phyloP scores from a whole-genome alignment of 169 alveolate genomes.

The Cryptosporidium felis region DNA sequence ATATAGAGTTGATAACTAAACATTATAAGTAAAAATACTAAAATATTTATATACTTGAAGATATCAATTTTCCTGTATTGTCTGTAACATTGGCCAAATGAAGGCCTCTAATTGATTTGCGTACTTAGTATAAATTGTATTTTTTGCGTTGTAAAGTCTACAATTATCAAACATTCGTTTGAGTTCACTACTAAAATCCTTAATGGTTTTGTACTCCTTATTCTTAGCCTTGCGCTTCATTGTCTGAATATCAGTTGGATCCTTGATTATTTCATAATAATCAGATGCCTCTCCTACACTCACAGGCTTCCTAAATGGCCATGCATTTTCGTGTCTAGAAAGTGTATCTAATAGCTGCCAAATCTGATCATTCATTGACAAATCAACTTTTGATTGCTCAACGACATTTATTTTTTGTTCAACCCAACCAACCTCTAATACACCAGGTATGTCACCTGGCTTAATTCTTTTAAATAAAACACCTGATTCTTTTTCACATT shows the following conservation, averaged over 20 bases:
- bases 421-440: conserved; percentile 92
- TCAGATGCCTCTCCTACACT: conserved; percentile 95
- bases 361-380: conserved; percentile 84
- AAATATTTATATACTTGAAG: not conserved
- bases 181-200: conserved; percentile 91
- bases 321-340: conserved; percentile 86
- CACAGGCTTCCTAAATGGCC: conserved; percentile 97
- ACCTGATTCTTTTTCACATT: not conserved
- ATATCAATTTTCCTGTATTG: conserved; percentile 30
- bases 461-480: conserved; percentile 26
- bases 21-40: not conserved
- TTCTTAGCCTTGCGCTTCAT: conserved; percentile 87
- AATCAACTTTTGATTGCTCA: conserved; percentile 58
- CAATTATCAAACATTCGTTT: conserved; percentile 95
- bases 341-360: conserved; percentile 80
- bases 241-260: conserved; percentile 95
- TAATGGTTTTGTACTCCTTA: conserved; percentile 88
- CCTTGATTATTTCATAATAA: conserved; percentile 93
- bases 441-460: conserved; percentile 90
- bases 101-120: conserved; percentile 93
- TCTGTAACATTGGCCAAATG: conserved; percentile 85
- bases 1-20: too few relatives aligned
- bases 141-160: conserved; percentile 91
- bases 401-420: conserved; percentile 74
- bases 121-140: conserved; percentile 94